Conservation (phyloP, 176 grass and related monocot species). For the Paspalum vaginatum region DNA sequence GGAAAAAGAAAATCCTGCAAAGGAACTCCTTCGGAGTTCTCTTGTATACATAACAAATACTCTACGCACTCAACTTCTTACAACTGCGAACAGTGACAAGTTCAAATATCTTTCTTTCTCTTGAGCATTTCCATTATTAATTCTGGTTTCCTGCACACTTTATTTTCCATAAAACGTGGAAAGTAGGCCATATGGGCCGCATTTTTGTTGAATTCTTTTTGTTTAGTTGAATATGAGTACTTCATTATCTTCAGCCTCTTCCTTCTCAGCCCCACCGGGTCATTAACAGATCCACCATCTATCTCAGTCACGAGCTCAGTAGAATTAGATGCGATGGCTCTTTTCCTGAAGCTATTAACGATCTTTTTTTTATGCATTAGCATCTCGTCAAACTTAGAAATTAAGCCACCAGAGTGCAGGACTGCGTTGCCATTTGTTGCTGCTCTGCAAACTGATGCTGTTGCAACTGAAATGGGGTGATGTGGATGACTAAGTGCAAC, state of each 20-base stretch:
- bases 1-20: too few relatives aligned
- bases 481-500: slow-evolving; percentile 48
- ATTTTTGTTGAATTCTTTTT: slow-evolving; percentile 25
- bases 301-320: not conserved
- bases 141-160: slow-evolving; percentile 50
- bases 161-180: not conserved
- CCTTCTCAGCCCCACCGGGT: slow-evolving; percentile 40
- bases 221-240: slow-evolving; percentile 48
- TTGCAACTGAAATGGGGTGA: slow-evolving; percentile 50
- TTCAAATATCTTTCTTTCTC: slow-evolving; percentile 39
- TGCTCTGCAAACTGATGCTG: slow-evolving; percentile 36
- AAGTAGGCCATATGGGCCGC: not conserved
- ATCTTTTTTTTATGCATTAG: slow-evolving; percentile 7
- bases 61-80: not conserved
- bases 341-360: not conserved
- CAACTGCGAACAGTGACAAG: not conserved
- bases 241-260: slow-evolving; percentile 58
- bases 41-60: not conserved
- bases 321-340: not conserved
- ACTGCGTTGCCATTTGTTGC: not conserved
- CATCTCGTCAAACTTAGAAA: slow-evolving; percentile 29
- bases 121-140: slow-evolving; percentile 67
- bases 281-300: slow-evolving; percentile 33
- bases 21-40: too few relatives aligned
- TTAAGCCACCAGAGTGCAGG: slow-evolving; percentile 2